Base-by-base conservation (phyloP, 305 asterid genomes). In the Withania somnifera region DNA sequence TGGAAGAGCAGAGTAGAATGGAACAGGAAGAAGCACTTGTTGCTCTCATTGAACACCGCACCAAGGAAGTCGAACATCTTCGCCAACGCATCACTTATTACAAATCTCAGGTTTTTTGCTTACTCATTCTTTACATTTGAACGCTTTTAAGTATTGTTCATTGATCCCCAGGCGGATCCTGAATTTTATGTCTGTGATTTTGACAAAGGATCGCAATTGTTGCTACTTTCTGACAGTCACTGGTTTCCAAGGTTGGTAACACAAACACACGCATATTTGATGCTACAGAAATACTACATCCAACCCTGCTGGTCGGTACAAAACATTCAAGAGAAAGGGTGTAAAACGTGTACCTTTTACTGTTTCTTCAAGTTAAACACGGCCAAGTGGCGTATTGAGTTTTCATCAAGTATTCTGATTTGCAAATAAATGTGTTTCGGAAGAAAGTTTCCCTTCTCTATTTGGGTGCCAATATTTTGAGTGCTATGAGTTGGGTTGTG, bases 1-100 rank as follows among this genome's bases (percentile, higher is more conserved):
- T 58, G 68, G 60, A 66, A 58, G 89, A 88, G 10, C 89, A 91
- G 79, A 77, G 77, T 54, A 87, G 85, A 83, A 73, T 77, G 6
- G 98, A 92, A 82, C 95, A 88, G 87, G 97, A 93, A 80, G 93
- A 89, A 88, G 97, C 97, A 50, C 84, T 92, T 15, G 86, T 91
- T 3, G 97, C 93, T 61, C 95, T 93, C 36, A 68, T 89, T 14
- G 99, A 92, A 77, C 95, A 92, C 68, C 97, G 98, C 10, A 77
- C 88, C 17, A 91, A 90, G 84, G 99, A 95, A 90, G 98, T 92
- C 56, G 89, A 88, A 42, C 94, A 91, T 83, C 88, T 92, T 34
- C 92, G 91, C 85, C 88, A 84, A 57, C 98, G 97, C 36, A 80
- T 94, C 80, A 60, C 85, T 28, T 92, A 91, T 87, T 92, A 93